phyloP scores from a whole-genome alignment of 2,329 filamentous ascomycete genomes.

The Ophiocordyceps sinensis region DNA sequence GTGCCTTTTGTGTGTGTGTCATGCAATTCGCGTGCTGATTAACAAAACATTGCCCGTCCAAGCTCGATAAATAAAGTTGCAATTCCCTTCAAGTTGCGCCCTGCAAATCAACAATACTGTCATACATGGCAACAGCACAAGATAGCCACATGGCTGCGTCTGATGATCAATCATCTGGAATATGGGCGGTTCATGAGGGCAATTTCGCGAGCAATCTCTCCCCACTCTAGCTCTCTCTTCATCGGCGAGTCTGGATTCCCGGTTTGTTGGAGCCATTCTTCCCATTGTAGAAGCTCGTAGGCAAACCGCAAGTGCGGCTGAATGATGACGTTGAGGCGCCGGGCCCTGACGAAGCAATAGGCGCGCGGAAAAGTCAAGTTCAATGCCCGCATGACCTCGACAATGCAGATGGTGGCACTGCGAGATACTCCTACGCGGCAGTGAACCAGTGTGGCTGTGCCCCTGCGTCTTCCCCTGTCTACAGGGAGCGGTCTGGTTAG shows the following conservation, averaged over 20 bases:
- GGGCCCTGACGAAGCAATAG: slow-evolving; percentile 90
- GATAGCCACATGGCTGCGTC: neutral
- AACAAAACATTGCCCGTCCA: neutral
- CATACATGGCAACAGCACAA: neutral
- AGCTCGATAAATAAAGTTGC: neutral
- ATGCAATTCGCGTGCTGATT: neutral
- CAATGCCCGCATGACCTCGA: slow-evolving; percentile 84
- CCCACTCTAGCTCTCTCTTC: slow-evolving; percentile 81
- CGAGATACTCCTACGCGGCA: slow-evolving; percentile 92
- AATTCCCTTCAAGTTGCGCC: neutral
- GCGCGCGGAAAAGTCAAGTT: slow-evolving; percentile 76
- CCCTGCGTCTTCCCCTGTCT: slow-evolving; percentile 67
- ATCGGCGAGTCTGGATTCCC: slow-evolving; percentile 29
- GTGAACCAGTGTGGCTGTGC: slow-evolving; percentile 81
- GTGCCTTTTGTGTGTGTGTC: neutral
- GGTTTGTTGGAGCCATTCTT: slow-evolving; percentile 55
- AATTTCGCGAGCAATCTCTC: slow-evolving; percentile 74
- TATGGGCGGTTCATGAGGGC: slow-evolving; percentile 95
- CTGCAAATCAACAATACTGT: neutral
- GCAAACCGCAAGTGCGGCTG: slow-evolving; percentile 91
- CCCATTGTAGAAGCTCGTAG: slow-evolving; percentile 93
- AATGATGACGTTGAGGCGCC: slow-evolving; percentile 92
- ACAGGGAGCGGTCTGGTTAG: slow-evolving; percentile 3
- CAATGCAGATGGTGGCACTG: slow-evolving; percentile 94
- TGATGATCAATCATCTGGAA: slow-evolving; percentile 36